phyloP scores from a whole-genome alignment of 768 basidiomycete species.

The Amanita fuliginea region DNA sequence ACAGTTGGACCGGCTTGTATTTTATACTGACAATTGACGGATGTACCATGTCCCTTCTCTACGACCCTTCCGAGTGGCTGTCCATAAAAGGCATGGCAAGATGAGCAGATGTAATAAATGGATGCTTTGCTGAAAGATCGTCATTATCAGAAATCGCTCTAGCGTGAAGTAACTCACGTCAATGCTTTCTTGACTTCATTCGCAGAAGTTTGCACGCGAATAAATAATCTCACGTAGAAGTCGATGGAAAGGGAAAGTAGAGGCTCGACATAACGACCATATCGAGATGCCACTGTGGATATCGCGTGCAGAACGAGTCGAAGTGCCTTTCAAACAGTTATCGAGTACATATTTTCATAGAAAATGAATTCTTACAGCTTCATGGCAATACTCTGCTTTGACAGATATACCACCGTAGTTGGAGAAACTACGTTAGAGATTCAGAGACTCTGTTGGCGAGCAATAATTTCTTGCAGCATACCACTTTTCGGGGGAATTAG shows the following conservation, averaged over 20 bases:
- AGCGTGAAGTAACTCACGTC: constrained; percentile 37
- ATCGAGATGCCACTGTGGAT: constrained; percentile 80
- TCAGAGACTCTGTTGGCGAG: background rate
- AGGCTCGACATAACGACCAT: constrained; percentile 87
- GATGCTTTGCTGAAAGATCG: constrained; percentile 62
- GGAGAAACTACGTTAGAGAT: constrained; percentile 49
- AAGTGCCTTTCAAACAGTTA: constrained; percentile 47
- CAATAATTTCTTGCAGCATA: constrained; percentile 18
- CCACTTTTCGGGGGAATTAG: constrained; percentile 97
- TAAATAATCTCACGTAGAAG: constrained; percentile 91
- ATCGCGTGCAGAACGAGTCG: constrained; percentile 83
- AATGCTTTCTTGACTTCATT: constrained; percentile 76
- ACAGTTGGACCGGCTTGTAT: constrained; percentile 60
- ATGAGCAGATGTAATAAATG: constrained; percentile 71
- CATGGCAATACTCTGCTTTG: constrained; percentile 93
- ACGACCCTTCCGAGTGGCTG: constrained; percentile 77
- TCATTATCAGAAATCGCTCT: constrained; percentile 3
- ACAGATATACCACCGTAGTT: constrained; percentile 91
- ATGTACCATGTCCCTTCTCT: constrained; percentile 45
- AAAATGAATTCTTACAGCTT: constrained; percentile 49
- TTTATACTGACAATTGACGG: constrained; percentile 58
- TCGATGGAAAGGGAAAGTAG: constrained; percentile 89
- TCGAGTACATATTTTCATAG: constrained; percentile 1
- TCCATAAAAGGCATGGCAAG: constrained; percentile 72
- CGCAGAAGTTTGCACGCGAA: constrained; percentile 63